Evolutionary conservation across 2,329 filamentous ascomycete species (phyloP).

Genomic region (Paracorniculantispora psalliotae): DNA sequence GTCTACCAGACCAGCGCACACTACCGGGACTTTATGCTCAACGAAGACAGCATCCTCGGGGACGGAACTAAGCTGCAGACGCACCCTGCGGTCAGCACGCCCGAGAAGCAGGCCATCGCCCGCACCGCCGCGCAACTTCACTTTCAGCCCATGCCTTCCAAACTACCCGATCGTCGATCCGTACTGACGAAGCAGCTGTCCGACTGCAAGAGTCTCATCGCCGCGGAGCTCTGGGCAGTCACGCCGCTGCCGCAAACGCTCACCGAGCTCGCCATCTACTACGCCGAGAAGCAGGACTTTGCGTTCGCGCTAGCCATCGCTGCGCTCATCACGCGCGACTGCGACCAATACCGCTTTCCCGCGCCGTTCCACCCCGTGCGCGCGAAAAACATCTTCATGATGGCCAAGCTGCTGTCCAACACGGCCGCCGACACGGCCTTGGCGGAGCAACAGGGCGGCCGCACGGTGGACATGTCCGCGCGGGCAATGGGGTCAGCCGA

Average conservation of each 20-base stretch:
- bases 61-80: slow-evolving; percentile 28
- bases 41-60: slow-evolving; percentile 33
- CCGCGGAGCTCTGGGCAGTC: slow-evolving; percentile 39
- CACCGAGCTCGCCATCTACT: slow-evolving; percentile 40
- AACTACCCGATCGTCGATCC: slow-evolving; percentile 23
- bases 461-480: slow-evolving; percentile 18
- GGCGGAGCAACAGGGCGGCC: slow-evolving; percentile 22
- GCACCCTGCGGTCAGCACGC: slow-evolving; percentile 23
- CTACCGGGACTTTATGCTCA: slow-evolving; percentile 38
- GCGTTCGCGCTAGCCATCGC: slow-evolving; percentile 40
- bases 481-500: slow-evolving; percentile 8
- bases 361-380: slow-evolving; percentile 47
- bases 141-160: slow-evolving; percentile 20
- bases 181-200: slow-evolving; percentile 21
- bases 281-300: slow-evolving; percentile 37
- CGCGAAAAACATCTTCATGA: slow-evolving; percentile 45
- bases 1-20: slow-evolving; percentile 47
- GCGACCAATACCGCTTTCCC: slow-evolving; percentile 46
- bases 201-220: slow-evolving; percentile 21
- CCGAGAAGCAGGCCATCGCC: slow-evolving; percentile 17
- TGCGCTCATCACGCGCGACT: slow-evolving; percentile 42
- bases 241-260: slow-evolving; percentile 44
- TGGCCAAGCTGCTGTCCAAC: slow-evolving; percentile 49
- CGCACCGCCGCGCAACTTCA: slow-evolving; percentile 26
- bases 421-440: slow-evolving; percentile 37